Evolutionary conservation across 164 flowering plant species (phyloP).

Genomic region (Vitis riparia): DNA sequence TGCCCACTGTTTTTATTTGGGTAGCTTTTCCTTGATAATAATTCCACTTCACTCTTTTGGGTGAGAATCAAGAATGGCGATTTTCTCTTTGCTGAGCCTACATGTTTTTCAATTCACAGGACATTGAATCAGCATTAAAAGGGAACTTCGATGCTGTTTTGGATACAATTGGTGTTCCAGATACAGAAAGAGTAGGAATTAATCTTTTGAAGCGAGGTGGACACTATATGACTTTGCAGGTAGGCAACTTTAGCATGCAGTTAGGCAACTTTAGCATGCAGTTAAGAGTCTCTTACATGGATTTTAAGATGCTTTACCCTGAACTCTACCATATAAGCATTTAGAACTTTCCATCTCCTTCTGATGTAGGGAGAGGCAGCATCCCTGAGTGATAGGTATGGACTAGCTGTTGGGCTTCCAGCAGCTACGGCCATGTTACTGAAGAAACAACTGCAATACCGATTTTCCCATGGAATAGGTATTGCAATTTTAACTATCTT

Average conservation of each 20-base stretch:
- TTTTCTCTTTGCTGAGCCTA: constrained; percentile 1
- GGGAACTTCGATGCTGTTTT: constrained; percentile 91
- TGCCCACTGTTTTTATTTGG: no score
- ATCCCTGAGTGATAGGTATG: constrained; percentile 78
- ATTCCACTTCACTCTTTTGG: neutral
- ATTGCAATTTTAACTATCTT: constrained; percentile 7
- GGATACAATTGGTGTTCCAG: constrained; percentile 86
- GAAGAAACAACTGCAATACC: constrained; percentile 80
- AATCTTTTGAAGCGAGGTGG: constrained; percentile 79
- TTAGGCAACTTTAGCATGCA: constrained; percentile 9
- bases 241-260: constrained; percentile 21
- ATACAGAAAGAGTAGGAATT: constrained; percentile 80
- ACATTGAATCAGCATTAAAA: constrained; percentile 59
- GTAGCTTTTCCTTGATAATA: no score
- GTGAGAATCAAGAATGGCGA: neutral
- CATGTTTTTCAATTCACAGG: constrained; percentile 40
- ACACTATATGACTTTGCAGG: constrained; percentile 98
- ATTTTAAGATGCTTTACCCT: neutral
- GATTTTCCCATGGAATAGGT: constrained; percentile 91
- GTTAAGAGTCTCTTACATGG: neutral
- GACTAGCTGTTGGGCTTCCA: constrained; percentile 78
- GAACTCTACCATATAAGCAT: neutral
- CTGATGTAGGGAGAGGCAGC: constrained; percentile 85
- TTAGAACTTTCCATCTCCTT: constrained; percentile 7
- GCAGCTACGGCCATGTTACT: constrained; percentile 54